Percentiles rank a stretch among this genome's conserved stretches.
These are phyloP conservation scores for Bryum argenteum DNA, from an alignment of 225 moss, liverwort and hornwort genomes.

Conservation along the genomic window DNA sequence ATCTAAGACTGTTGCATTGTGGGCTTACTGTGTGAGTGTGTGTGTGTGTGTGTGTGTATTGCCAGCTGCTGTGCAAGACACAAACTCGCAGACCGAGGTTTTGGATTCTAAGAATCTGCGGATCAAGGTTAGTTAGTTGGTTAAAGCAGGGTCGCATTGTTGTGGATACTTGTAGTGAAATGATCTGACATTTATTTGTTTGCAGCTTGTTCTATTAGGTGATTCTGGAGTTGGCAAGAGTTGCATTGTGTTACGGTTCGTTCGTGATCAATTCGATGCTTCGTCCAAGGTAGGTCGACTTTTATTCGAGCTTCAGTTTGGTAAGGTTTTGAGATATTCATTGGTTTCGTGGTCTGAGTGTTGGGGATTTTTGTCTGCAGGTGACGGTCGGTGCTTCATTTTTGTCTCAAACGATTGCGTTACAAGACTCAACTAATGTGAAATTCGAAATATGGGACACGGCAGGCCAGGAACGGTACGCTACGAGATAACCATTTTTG, in stretches of 20 bases:
- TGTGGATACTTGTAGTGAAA: background rate
- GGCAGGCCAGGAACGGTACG: conserved; percentile 93
- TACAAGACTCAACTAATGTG: conserved; percentile 82
- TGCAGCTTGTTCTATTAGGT: conserved; percentile 87
- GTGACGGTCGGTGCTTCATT: conserved; percentile 97
- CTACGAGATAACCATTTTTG: no score
- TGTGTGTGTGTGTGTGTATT: background rate
- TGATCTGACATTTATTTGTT: background rate
- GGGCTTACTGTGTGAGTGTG: no score
- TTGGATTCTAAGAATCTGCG: conserved; percentile 88
- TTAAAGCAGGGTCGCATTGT: background rate
- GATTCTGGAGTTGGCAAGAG: conserved; percentile 98
- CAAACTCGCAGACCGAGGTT: conserved; percentile 52
- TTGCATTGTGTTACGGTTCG: conserved; percentile 90
- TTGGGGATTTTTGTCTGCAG: conserved; percentile 30
- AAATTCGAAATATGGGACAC: conserved; percentile 99
- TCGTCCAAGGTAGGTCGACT: conserved; percentile 73
- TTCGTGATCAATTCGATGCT: conserved; percentile 93
- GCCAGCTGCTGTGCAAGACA: conserved; percentile 62
- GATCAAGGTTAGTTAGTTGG: conserved; percentile 69
- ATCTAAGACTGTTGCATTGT: no score
- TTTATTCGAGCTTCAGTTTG: background rate
- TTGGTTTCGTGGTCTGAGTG: background rate
- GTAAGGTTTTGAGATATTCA: background rate
- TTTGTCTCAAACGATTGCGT: conserved; percentile 80